Evolutionary conservation across 2,329 filamentous ascomycete species (phyloP).

Genomic region (Aureobasidium sp.): DNA sequence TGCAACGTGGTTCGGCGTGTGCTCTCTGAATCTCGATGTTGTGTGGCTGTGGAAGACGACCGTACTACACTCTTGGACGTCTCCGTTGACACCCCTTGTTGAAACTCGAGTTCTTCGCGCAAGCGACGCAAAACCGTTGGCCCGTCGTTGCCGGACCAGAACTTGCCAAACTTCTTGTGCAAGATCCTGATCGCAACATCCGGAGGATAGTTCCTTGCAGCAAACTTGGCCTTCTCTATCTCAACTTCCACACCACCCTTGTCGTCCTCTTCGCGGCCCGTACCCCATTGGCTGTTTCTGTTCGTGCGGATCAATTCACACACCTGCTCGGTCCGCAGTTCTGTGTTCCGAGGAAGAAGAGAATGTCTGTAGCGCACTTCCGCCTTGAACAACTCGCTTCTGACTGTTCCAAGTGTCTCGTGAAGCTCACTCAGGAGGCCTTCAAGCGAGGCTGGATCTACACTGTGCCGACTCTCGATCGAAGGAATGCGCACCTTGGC

Average conservation of each 20-base stretch:
- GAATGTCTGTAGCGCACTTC: conserved; percentile 29
- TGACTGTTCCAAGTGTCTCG: background rate
- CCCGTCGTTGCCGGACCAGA: conserved; percentile 4
- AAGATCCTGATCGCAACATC: conserved; percentile 2
- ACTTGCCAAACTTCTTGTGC: conserved; percentile 7
- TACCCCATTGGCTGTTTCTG: conserved; percentile 26
- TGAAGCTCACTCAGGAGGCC: background rate
- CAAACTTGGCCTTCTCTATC: conserved; percentile 6
- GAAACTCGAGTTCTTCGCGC: conserved; percentile 7
- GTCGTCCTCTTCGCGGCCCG: conserved; percentile 10
- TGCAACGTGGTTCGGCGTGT: background rate
- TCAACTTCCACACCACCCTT: background rate
- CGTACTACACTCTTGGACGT: background rate
- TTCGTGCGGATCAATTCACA: conserved; percentile 25
- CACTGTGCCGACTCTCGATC: background rate
- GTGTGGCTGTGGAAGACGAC: background rate
- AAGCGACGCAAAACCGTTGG: background rate
- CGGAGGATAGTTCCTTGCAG: conserved; percentile 9
- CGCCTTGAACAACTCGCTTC: background rate
- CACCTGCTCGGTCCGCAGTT: conserved; percentile 22
- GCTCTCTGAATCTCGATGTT: background rate
- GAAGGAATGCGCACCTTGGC: conserved; percentile 3
- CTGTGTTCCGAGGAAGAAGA: conserved; percentile 24
- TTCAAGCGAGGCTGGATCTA: background rate
- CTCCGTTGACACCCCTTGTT: background rate